These are phyloP conservation scores for Colletotrichum trifolii DNA, from an alignment of 2,329 filamentous ascomycete species.

Conservation along the genomic window DNA sequence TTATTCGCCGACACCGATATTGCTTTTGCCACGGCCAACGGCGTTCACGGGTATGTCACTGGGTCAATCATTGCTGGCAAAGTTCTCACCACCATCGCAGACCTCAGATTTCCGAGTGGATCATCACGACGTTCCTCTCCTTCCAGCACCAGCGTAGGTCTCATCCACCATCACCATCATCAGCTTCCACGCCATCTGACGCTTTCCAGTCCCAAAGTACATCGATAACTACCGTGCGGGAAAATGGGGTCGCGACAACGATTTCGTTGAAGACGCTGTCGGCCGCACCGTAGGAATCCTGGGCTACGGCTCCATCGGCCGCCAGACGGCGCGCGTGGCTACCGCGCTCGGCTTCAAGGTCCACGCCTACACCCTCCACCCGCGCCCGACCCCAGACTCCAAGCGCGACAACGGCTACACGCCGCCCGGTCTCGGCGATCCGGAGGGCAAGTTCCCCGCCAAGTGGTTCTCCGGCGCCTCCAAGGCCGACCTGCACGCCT, in stretches of 20 bases:
- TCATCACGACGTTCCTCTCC: constrained; percentile 62
- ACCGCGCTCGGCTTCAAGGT: constrained; percentile 77
- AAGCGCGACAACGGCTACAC: constrained; percentile 73
- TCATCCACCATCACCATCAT: not conserved
- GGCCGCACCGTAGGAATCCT: constrained; percentile 62
- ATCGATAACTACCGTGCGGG: constrained; percentile 55
- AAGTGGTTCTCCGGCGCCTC: constrained; percentile 62
- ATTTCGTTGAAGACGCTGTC: constrained; percentile 55
- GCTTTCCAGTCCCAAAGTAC: constrained; percentile 54
- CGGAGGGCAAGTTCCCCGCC: constrained; percentile 58
- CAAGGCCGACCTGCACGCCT: constrained; percentile 58
- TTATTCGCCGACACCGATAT: constrained; percentile 63
- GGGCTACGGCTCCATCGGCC: constrained; percentile 66
- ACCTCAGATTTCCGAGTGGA: constrained; percentile 68
- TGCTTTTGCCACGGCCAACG: constrained; percentile 65
- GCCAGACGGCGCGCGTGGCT: constrained; percentile 66
- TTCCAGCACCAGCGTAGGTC: constrained; percentile 59
- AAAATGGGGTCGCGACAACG: constrained; percentile 53
- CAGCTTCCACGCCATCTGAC: too few species aligned
- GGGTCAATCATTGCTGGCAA: not conserved
- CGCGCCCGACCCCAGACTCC: constrained; percentile 74
- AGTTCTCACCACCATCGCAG: constrained; percentile 42
- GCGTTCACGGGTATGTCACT: constrained; percentile 64
- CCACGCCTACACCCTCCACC: constrained; percentile 78
- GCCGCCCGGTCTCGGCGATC: constrained; percentile 72